Evolutionary conservation across 208 protist species (phyloP), one percentile per base, ranked within the genome.

Genomic region (Acanthamoeba triangularis): DNA sequence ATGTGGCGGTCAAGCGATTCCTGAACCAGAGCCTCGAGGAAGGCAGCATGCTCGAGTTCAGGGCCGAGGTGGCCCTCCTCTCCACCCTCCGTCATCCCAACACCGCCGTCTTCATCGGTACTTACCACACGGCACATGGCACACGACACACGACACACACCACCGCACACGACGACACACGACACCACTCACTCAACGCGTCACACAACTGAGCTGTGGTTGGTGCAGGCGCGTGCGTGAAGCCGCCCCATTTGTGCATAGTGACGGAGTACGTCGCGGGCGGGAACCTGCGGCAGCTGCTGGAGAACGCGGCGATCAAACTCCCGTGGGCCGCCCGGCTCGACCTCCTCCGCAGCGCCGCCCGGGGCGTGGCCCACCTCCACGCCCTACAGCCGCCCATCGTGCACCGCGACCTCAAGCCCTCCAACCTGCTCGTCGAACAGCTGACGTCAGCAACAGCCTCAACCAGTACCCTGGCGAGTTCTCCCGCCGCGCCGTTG

Each of bases 401-500:
- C 35, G 18, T 85, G 7, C 76, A 85, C 76, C 20, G 76, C 4
- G 76, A 52, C 76, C 76, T 85, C 20, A 85, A 85, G 30, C 20
- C 76, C 14, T 85, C 76, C 49, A 85, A 85, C 28, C 10, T 85
- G 76, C 76, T 85, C 28, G 13, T 97, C 92, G 44, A 59, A 20
- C n/a, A 87, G 94, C 47, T 80, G 94, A 33, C 95, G 92, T 23
- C n/a, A 59, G 6, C 49, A 54, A 54, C 49, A 8, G 6, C 49
- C 49, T n/a, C n/a, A n/a, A n/a, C n/a, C n/a, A n/a, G n/a, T n/a
- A 16, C 63, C 13, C 35, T 4, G 30, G 37, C 63, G 30, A n/a
- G n/a, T n/a, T n/a, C n/a, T n/a, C 0, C n/a, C 0, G 30, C 93
- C 94, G 94, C 35, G 16, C 96, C 97, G 18, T 96, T 97, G 11